phyloP scores from a whole-genome alignment of 768 basidiomycete species.

The Leccinum fibrillosum region DNA sequence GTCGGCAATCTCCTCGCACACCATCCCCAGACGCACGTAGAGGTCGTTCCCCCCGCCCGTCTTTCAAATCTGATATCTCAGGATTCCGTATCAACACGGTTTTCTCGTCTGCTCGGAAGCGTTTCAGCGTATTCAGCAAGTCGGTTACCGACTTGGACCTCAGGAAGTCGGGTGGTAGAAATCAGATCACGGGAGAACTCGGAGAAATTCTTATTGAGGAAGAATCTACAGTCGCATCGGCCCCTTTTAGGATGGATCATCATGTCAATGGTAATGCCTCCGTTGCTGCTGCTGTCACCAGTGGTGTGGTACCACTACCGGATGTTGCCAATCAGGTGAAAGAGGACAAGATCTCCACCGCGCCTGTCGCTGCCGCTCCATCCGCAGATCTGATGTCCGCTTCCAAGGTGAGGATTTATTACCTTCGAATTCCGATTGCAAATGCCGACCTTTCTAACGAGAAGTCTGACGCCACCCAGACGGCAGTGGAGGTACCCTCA shows the following conservation, averaged over 20 bases:
- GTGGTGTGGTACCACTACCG: slow-evolving; percentile 17
- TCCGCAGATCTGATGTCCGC: not conserved
- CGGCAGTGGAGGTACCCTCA: slow-evolving; percentile 10
- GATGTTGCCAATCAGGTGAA: slow-evolving; percentile 10
- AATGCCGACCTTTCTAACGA: slow-evolving; percentile 7
- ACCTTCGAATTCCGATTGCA: not conserved
- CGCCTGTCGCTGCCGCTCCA: not conserved
- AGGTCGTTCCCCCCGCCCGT: slow-evolving; percentile 42
- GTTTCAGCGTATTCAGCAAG: slow-evolving; percentile 59
- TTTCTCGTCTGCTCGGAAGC: slow-evolving; percentile 51
- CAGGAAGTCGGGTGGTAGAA: slow-evolving; percentile 34
- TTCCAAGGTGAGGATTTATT: slow-evolving; percentile 13
- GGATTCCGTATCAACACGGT: slow-evolving; percentile 37
- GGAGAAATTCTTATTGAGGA: slow-evolving; percentile 66
- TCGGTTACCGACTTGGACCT: slow-evolving; percentile 17
- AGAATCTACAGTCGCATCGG: slow-evolving; percentile 21
- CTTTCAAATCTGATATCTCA: slow-evolving; percentile 42
- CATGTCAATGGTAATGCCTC: slow-evolving; percentile 24
- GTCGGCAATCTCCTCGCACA: slow-evolving; percentile 30
- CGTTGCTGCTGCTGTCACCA: slow-evolving; percentile 19
- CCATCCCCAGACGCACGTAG: slow-evolving; percentile 26
- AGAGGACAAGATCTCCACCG: slow-evolving; percentile 2
- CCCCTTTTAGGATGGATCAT: slow-evolving; percentile 28
- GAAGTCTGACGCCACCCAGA: slow-evolving; percentile 1
- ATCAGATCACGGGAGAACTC: slow-evolving; percentile 58